Conservation (phyloP, 1,284 basidiomycete genomes). For the Phellinidium pouzarii region DNA sequence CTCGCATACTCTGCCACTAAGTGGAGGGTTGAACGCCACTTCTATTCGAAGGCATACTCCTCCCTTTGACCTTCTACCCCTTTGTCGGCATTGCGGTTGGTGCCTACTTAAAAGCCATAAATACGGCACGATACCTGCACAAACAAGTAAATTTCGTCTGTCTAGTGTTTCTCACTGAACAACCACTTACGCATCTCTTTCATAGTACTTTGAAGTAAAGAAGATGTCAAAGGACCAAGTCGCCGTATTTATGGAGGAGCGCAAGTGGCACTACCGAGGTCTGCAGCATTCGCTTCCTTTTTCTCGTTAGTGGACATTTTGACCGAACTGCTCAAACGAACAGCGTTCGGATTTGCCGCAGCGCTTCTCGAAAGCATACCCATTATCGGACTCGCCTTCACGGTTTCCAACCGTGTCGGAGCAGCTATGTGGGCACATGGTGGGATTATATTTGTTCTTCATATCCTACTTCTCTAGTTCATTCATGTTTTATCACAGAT, state of each 20-base stretch:
- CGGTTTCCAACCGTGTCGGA: conserved; percentile 79
- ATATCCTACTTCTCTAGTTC: not conserved
- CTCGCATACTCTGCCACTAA: not conserved
- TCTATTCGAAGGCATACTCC: conserved; percentile 47
- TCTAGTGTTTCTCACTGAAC: not conserved
- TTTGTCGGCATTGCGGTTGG: conserved; percentile 59
- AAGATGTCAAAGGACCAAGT: conserved; percentile 66
- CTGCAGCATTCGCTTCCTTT: conserved; percentile 18
- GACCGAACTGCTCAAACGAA: not conserved
- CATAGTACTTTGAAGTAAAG: conserved; percentile 75
- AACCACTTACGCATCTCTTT: conserved; percentile 9
- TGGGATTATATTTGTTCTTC: conserved; percentile 28
- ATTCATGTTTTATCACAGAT: conserved; percentile 35
- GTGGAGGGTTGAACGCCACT: not conserved
- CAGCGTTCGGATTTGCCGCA: conserved; percentile 78
- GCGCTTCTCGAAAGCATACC: conserved; percentile 74
- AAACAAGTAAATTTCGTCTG: conserved; percentile 41
- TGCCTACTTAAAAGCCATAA: conserved; percentile 62
- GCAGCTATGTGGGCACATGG: conserved; percentile 90
- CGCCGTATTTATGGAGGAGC: conserved; percentile 76
- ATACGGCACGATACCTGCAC: conserved; percentile 67
- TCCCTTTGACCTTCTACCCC: conserved; percentile 67
- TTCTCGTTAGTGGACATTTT: not conserved
- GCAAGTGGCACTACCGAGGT: conserved; percentile 82
- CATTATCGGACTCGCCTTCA: conserved; percentile 72